These are phyloP conservation scores for Wallacemonas collosoma DNA, from an alignment of 208 protist species.

Conservation along the genomic window DNA sequence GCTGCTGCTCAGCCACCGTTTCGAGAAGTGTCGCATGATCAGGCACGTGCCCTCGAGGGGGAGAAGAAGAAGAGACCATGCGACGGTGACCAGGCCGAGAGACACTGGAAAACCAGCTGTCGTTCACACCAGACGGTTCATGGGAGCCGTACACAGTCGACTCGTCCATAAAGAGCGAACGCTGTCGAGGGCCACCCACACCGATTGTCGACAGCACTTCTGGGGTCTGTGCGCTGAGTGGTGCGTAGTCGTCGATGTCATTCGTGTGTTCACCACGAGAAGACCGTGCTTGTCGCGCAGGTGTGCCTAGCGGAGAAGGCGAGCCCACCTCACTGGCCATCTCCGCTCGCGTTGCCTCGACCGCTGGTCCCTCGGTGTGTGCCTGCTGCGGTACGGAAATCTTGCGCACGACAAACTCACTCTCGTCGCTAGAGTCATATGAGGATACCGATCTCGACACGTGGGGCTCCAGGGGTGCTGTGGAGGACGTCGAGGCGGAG, in stretches of 20 bases:
- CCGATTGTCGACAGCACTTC: neutral
- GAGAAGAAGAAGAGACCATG: neutral
- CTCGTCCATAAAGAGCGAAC: neutral
- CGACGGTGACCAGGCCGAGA: constrained; percentile 17
- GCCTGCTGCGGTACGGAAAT: neutral
- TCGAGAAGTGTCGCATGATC: constrained; percentile 29
- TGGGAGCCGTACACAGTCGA: constrained; percentile 13
- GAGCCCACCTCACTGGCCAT: neutral
- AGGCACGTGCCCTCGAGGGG: neutral
- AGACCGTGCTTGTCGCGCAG: too few relatives aligned
- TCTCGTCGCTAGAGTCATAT: neutral
- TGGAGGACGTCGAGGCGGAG: neutral
- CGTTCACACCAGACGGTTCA: constrained; percentile 11
- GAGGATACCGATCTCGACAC: too few relatives aligned
- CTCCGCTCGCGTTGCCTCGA: neutral
- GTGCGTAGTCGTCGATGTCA: too few relatives aligned
- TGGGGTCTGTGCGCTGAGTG: neutral
- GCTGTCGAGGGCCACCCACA: neutral
- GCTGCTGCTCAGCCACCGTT: constrained; percentile 45
- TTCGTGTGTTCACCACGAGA: too few relatives aligned
- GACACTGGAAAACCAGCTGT: constrained; percentile 41
- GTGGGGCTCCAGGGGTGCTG: too few relatives aligned
- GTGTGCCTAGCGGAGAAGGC: neutral
- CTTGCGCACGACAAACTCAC: constrained; percentile 6
- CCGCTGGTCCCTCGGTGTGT: too few relatives aligned